Base-by-base conservation (phyloP, 129 eudicot genomes). In the Lactuca saligna region DNA sequence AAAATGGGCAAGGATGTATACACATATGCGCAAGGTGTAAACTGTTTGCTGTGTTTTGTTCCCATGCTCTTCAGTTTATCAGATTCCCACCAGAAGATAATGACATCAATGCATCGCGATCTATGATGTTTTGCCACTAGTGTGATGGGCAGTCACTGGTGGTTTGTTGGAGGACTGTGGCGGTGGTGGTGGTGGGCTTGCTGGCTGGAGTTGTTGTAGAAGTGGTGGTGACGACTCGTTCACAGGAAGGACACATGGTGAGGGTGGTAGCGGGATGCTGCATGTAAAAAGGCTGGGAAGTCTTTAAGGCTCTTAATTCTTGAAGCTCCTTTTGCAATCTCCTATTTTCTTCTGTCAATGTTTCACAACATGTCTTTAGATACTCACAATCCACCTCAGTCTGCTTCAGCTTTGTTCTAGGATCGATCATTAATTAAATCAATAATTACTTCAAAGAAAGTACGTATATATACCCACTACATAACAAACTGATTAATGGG, bases 311-410 rank as follows among this genome's bases (percentile, higher is more conserved):
- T 81, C 97, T 80, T 78, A 93, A 74, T 71, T 93, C 95, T 68
- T 89, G 98, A 79, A 93, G 88, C 85, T 93, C 97, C 54, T 93
- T 93, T 16, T 93, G 98, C 72, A 93, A 63, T 83, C 98, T 89
- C 74, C 85, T 86, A 42, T 93, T 93, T 83, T 93, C 98, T 83
- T 93, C 95, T 13, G 98, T 93, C 75, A 93, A 70, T 46, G 96
- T 85, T 73, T 89, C 98, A 16, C 97, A 93, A 35, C 98, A 89
- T 62, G 85, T 85, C 82, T 93, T 93, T 78, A 93, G 82, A 81
- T 89, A 89, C 88, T 93, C 98, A 55, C 97, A 93, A 76, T 93
- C 98, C 54, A 93, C 97, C 83, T 93, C 98, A 4, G 97, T 93
- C 78, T 93, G 98, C 88, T 89, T 93, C 84, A 93, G 68, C 68